phyloP scores from a whole-genome alignment of 768 basidiomycete species.

The Termitomyces sp. region DNA sequence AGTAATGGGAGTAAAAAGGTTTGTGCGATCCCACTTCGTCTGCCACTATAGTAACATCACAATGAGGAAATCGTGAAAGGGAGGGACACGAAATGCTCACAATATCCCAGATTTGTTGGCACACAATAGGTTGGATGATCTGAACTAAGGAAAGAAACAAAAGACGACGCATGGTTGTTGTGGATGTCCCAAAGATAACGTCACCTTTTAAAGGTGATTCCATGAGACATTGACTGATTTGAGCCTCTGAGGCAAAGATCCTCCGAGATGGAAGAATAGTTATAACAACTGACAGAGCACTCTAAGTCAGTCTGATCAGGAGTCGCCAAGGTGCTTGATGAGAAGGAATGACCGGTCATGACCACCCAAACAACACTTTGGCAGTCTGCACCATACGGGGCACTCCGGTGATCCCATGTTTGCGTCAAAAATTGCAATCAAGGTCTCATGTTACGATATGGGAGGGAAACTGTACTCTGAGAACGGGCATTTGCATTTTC shows the following conservation, averaged over 20 bases:
- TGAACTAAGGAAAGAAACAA: constrained; percentile 4
- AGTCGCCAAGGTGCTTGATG: background rate
- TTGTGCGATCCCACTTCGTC: constrained; percentile 48
- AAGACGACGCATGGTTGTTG: constrained; percentile 1
- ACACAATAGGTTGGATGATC: constrained; percentile 6
- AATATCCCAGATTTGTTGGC: constrained; percentile 19
- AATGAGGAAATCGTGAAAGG: background rate
- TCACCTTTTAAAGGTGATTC: constrained; percentile 5
- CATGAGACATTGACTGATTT: background rate
- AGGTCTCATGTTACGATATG: background rate
- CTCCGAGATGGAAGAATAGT: background rate
- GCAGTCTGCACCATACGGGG: background rate
- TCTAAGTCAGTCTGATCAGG: background rate
- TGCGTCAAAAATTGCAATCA: background rate
- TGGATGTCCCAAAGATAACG: background rate
- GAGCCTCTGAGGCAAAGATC: background rate
- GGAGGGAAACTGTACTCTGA: background rate
- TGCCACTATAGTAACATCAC: constrained; percentile 40
- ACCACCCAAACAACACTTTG: background rate
- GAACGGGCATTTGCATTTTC: background rate
- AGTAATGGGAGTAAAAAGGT: constrained; percentile 44
- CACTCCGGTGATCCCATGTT: background rate
- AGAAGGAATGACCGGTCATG: background rate
- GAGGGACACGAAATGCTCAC: constrained; percentile 1
- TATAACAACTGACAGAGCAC: background rate